Evolutionary conservation across 208 protist species (phyloP).

Genomic region (Crithidia expoeki): DNA sequence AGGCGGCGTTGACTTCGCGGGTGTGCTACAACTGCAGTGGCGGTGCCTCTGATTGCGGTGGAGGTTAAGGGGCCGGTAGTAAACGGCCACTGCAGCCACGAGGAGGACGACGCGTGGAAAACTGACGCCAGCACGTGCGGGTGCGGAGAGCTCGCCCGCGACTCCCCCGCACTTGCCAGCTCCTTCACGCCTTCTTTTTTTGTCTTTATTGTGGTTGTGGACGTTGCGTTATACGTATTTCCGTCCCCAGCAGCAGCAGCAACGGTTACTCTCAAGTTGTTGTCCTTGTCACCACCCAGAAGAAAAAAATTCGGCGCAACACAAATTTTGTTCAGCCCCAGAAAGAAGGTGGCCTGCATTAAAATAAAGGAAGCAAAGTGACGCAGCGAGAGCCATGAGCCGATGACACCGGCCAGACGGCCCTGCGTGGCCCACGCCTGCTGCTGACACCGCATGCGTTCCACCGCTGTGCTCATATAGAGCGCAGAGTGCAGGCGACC

Average conservation of each 20-base stretch:
- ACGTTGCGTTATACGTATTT: background rate
- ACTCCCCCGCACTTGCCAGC: conserved; percentile 4
- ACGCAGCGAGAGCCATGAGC: conserved; percentile 40
- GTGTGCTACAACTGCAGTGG: too few species aligned
- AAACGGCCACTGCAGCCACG: too few species aligned
- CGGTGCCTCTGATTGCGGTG: too few species aligned
- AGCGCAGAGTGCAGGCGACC: conserved; percentile 40
- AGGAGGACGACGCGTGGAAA: background rate
- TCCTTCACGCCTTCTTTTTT: background rate
- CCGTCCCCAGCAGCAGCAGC: background rate
- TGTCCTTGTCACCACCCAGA: background rate
- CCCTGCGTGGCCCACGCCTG: conserved; percentile 39
- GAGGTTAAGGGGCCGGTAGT: too few species aligned
- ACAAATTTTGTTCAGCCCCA: conserved; percentile 66
- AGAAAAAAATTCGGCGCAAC: conserved; percentile 10
- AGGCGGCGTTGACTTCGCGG: conserved; percentile 4
- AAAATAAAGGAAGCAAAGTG: conserved; percentile 58
- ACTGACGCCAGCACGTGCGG: background rate
- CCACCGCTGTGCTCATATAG: conserved; percentile 39
- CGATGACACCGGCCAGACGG: conserved; percentile 39
- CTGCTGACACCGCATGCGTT: conserved; percentile 46
- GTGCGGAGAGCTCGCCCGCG: background rate
- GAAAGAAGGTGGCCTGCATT: conserved; percentile 52
- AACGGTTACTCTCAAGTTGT: background rate
- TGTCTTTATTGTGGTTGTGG: background rate